These are phyloP conservation scores for Eutypella sp. DNA, from an alignment of 2,329 filamentous ascomycete species.

Conservation along the genomic window DNA sequence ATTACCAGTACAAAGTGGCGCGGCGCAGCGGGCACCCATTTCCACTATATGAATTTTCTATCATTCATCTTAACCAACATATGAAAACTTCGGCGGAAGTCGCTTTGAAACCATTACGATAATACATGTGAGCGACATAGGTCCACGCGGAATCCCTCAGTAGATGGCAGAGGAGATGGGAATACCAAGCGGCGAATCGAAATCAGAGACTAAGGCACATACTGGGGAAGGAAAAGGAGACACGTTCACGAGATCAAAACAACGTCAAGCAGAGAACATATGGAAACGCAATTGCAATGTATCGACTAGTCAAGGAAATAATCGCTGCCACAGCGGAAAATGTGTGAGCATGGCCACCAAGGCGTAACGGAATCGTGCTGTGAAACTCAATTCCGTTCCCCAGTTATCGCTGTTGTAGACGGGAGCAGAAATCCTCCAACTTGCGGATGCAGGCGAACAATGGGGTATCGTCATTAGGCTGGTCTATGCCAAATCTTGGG, in stretches of 20 bases:
- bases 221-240: too few species aligned
- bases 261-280: not conserved
- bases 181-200: too few species aligned
- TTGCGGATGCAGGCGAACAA: not conserved
- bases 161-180: too few species aligned
- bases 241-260: not conserved
- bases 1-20: too few species aligned
- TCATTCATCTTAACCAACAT: too few species aligned
- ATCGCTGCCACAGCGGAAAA: not conserved
- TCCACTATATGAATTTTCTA: too few species aligned
- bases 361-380: not conserved
- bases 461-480: not conserved
- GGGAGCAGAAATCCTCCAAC: not conserved
- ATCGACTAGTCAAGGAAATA: not conserved
- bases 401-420: not conserved
- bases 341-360: not conserved
- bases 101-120: too few species aligned
- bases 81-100: too few species aligned
- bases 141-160: too few species aligned
- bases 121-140: too few species aligned
- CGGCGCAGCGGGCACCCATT: too few species aligned
- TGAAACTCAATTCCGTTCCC: not conserved
- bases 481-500: not conserved
- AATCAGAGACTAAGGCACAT: too few species aligned
- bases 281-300: not conserved